Base-by-base conservation (phyloP, 768 basidiomycete genomes). In the Rhodotorula paludigena region DNA sequence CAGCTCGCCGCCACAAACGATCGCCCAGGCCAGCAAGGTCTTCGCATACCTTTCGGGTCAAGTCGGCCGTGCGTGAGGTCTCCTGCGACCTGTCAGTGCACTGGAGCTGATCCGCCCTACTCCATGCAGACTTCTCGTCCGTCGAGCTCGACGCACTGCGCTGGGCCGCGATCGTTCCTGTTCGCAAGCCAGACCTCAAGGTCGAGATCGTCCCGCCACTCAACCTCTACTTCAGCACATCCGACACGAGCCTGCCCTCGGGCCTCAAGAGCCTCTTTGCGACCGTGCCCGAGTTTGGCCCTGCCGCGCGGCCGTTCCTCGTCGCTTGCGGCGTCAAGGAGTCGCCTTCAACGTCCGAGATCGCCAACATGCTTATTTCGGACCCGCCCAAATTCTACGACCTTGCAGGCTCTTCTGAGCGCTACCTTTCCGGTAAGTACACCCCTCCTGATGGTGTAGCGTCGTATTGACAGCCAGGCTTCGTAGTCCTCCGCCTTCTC, bases 291-390 rank as follows among this genome's bases (percentile, higher is more conserved):
- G 87, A 94, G 77, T 96, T 94, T 76, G 93, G 92, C 4, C 76
- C 82, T 2, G 80, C 82, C 9, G 94, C 88, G 33, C 94, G 92
- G 72, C 81, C 83, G 7, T 97, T 99, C 79, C 81, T 99, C 52
- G 84, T 83, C 60, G 87, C 89, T 6, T 90, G 90, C 73, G 94
- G 96, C 18, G 89, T 92, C 23, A 88, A 86, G 75, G 86, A 84
- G 49, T 85, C 52, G 84, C 92, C 9, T 86, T 90, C 62, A 44
- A 72, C 57, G 5, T 45, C 39, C 63, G 91, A 92, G 78, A 82
- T 92, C 49, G 86, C 86, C 0, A 82, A 82, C 59, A 87, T 85
- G 60, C 78, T 92, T 49, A 77, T 93, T 30, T 81, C 81, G 3
- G 82, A 90, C 76, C 89, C 91, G 20, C 81, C 80, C 39, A 80